Base-by-base conservation (phyloP, 148 eudicot species). In the Camellia granthamiana region DNA sequence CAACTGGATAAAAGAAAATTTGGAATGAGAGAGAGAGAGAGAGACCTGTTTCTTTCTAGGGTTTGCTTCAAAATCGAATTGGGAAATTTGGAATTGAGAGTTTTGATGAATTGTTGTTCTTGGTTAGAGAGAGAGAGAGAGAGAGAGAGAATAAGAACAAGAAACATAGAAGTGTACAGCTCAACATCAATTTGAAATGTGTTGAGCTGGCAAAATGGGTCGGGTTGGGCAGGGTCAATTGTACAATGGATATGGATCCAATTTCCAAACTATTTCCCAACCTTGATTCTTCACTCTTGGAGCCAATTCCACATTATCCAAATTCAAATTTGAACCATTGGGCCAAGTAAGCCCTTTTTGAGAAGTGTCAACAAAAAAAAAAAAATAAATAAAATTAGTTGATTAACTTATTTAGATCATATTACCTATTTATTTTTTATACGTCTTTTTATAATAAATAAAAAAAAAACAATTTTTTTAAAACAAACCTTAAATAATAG, bases 171-270 rank as follows among this genome's bases (percentile, higher is more conserved):
- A 30, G 38, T 1, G 38, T 30, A 49, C 52, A 7, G 47, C 49
- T 68, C 52, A 51, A 73, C 56, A 4, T 1, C 10, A 73, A 52
- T 73, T 73, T 54, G 76, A 73, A 73, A 73, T 73, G 44, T 54
- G 61, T 73, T 73, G 72, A 68, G 21, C 51, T 43, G 19, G 72
- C 49, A 68, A 42, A 68, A 41, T 47, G 52, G 46, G 18, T n/a
- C 51, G 49, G 6, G 51, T 68, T n/a, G 51, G 30, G 30, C 30
- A 23, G 30, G 72, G 72, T 68, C 51, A 68, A 44, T 3, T 16
- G 42, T 49, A 68, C 3, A 8, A 30, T 30, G 43, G 72, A 43
- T 30, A 30, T 30, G 38, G 38, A 30, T 30, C 38, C 38, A 30
- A 30, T 30, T 30, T 43, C 51, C 72, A 41, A 67, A 43, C 15